Conservation (phyloP, 208 protist genomes). For the Trypanosoma congolense region DNA sequence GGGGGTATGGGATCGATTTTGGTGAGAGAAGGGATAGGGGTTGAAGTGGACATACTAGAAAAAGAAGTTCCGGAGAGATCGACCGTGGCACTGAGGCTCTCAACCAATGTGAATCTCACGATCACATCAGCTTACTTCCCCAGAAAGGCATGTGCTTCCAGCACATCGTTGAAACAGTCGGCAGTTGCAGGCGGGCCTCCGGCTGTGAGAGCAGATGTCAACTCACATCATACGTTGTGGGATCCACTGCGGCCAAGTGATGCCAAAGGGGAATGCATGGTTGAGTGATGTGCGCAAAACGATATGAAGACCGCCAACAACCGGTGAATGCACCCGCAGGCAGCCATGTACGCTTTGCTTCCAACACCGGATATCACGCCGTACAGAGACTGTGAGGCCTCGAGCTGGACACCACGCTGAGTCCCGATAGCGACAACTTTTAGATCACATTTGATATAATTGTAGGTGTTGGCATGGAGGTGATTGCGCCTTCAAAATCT, state of each 20-base stretch:
- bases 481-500: neutral
- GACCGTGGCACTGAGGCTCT: neutral
- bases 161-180: neutral
- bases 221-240: neutral
- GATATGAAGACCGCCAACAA: constrained; percentile 5
- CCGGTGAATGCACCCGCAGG: neutral
- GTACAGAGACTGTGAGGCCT: neutral
- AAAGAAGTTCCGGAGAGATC: neutral
- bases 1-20: constrained; percentile 10
- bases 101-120: neutral
- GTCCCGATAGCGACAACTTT: constrained; percentile 13
- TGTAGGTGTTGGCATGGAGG: neutral
- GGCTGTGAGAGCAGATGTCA: constrained; percentile 1
- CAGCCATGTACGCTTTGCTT: neutral
- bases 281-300: constrained; percentile 5
- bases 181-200: neutral
- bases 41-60: neutral
- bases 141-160: neutral
- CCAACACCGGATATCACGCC: constrained; percentile 7
- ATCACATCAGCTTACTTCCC: constrained; percentile 9
- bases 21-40: constrained; percentile 5
- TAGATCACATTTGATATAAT: constrained; percentile 8
- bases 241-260: neutral
- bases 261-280: neutral
- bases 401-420: neutral